Evolutionary conservation across 2,329 filamentous ascomycete species (phyloP).

Genomic region (Cercospora nicotianae): DNA sequence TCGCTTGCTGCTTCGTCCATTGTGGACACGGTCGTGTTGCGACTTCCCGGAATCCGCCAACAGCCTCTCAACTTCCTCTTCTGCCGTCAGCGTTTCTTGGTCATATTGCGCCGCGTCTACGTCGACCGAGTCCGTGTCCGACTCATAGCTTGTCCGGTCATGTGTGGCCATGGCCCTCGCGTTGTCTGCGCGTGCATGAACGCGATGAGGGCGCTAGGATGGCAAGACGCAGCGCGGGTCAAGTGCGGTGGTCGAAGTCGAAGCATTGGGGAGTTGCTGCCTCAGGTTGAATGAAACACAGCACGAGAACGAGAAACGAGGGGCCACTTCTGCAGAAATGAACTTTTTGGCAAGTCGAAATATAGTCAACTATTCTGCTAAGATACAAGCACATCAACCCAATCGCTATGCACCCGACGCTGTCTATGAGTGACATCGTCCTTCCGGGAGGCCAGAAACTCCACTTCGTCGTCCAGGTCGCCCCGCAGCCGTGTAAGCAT

Average conservation of each 20-base stretch:
- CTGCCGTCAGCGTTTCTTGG: conserved; percentile 46
- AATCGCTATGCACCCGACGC: conserved; percentile 4
- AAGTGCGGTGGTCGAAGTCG: not conserved
- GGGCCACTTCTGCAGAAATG: not conserved
- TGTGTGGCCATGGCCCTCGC: not conserved
- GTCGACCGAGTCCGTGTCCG: conserved; percentile 10
- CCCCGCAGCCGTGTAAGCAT: conserved; percentile 7
- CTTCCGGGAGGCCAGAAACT: conserved; percentile 9
- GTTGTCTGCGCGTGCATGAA: not conserved
- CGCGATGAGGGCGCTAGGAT: not conserved
- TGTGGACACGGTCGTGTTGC: conserved; percentile 1
- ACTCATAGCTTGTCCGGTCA: not conserved
- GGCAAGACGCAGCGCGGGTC: not conserved
- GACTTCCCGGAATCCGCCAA: conserved; percentile 36
- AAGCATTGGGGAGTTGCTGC: not conserved
- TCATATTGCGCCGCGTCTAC: conserved; percentile 32
- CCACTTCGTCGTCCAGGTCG: conserved; percentile 5
- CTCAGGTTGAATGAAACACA: not conserved
- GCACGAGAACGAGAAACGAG: not conserved
- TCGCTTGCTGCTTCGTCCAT: conserved; percentile 23
- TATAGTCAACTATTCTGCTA: conserved; percentile 7
- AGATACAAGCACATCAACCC: conserved; percentile 10
- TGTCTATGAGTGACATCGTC: conserved; percentile 1
- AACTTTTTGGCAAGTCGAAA: not conserved
- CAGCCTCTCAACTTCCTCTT: conserved; percentile 50